phyloP scores from a whole-genome alignment of 495 filamentous ascomycete genomes.

The Talaromyces stipitatus region DNA sequence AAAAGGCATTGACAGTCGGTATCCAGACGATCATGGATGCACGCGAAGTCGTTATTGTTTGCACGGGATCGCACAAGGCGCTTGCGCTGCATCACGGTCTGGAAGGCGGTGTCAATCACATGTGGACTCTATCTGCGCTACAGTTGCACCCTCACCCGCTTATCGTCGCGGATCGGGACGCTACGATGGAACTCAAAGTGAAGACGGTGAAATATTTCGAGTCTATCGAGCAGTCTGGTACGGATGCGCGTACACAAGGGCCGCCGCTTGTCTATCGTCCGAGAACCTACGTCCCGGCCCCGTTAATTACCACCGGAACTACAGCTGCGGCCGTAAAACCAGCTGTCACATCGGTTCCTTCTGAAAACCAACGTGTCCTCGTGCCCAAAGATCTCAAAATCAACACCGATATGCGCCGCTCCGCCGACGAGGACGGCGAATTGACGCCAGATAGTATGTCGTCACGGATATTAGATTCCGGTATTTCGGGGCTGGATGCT shows the following conservation, averaged over 20 bases:
- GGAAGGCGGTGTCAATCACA: constrained; percentile 77
- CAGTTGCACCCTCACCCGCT: constrained; percentile 74
- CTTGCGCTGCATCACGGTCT: constrained; percentile 74
- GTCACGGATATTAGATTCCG: constrained; percentile 51
- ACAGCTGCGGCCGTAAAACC: constrained; percentile 20
- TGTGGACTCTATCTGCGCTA: constrained; percentile 79
- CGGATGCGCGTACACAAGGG: constrained; percentile 51
- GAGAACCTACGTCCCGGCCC: constrained; percentile 30
- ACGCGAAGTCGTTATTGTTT: constrained; percentile 74
- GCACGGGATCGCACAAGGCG: constrained; percentile 73
- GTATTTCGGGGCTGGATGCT: constrained; percentile 35
- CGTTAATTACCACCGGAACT: constrained; percentile 18
- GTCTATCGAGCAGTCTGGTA: constrained; percentile 56
- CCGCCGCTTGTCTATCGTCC: constrained; percentile 37
- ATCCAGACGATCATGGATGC: constrained; percentile 83
- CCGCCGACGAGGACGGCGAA: constrained; percentile 40
- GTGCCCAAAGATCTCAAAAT: constrained; percentile 35
- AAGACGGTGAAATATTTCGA: constrained; percentile 71
- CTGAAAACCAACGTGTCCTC: constrained; percentile 1
- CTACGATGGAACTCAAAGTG: constrained; percentile 73
- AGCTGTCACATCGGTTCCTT: constrained; percentile 11
- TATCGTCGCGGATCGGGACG: constrained; percentile 80
- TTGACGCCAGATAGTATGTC: constrained; percentile 63
- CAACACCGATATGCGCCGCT: constrained; percentile 32
- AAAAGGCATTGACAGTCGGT: constrained; percentile 78